These are phyloP conservation scores for Ceratocystiopsis sp. DNA, from an alignment of 2,329 filamentous ascomycete genomes.

Conservation along the genomic window DNA sequence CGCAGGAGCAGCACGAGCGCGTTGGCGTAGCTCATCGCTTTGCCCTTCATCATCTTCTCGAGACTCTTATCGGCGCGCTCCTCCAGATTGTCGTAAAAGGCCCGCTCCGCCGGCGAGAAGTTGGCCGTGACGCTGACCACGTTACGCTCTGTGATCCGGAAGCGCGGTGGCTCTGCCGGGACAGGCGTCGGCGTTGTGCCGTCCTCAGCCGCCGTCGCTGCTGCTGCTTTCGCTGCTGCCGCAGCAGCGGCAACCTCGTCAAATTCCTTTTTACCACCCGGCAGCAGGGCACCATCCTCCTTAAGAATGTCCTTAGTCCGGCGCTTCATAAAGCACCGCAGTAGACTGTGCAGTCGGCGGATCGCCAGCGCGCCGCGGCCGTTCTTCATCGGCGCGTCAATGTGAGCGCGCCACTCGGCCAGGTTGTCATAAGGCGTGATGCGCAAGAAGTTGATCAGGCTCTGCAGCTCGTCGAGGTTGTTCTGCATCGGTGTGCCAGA, in stretches of 20 bases:
- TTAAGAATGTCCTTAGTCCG: conserved; percentile 95
- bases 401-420: conserved; percentile 76
- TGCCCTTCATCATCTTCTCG: conserved; percentile 70
- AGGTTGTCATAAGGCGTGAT: conserved; percentile 86
- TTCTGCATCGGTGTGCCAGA: conserved; percentile 98
- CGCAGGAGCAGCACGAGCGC: conserved; percentile 84
- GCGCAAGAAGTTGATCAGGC: conserved; percentile 76
- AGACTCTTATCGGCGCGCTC: conserved; percentile 73
- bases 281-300: conserved; percentile 63
- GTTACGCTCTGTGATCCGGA: conserved; percentile 84
- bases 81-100: conserved; percentile 74
- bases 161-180: conserved; percentile 31
- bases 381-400: conserved; percentile 76
- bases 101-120: conserved; percentile 63
- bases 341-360: conserved; percentile 62
- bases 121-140: conserved; percentile 64
- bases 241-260: conserved; percentile 22
- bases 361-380: conserved; percentile 83
- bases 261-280: conserved; percentile 45
- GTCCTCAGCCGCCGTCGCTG: conserved; percentile 18
- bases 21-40: conserved; percentile 70
- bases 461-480: conserved; percentile 91
- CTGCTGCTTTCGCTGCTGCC: conserved; percentile 8
- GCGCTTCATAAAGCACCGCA: conserved; percentile 96
- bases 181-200: conserved; percentile 22